A percentile compares a stretch with the other conserved stretches of the same genome.
These are phyloP conservation scores for Fennellomyces sp. DNA, from an alignment of 371 early-diverging fungal species.

Conservation along the genomic window DNA sequence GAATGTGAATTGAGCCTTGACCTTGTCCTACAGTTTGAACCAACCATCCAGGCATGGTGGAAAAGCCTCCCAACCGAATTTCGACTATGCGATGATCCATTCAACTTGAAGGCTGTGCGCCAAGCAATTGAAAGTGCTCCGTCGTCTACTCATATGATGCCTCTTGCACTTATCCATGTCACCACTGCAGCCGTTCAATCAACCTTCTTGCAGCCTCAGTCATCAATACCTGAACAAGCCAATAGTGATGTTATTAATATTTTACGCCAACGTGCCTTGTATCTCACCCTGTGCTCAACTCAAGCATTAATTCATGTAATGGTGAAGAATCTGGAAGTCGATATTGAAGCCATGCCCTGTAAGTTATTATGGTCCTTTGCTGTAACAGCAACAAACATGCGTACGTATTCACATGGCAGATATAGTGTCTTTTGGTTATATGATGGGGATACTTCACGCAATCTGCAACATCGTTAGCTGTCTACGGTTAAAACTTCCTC, in stretches of 20 bases:
- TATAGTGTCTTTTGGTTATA: neutral
- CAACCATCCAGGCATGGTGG: neutral
- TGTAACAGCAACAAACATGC: too few relatives aligned
- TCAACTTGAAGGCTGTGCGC: neutral
- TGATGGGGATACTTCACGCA: neutral
- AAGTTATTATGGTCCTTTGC: neutral
- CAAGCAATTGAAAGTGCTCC: neutral
- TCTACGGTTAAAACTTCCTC: neutral
- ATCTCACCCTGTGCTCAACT: neutral
- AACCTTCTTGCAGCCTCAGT: neutral
- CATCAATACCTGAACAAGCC: neutral
- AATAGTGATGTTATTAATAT: neutral
- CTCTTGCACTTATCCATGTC: neutral
- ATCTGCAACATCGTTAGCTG: neutral
- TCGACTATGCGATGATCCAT: neutral
- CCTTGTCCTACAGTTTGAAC: neutral
- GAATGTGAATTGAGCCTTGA: neutral
- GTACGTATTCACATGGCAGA: too few relatives aligned
- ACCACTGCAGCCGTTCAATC: neutral
- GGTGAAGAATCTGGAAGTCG: neutral
- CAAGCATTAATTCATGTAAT: neutral
- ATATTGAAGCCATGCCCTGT: slow-evolving; percentile 1
- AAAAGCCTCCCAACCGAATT: neutral
- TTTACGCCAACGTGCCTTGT: neutral
- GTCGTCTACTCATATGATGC: neutral